Conservation (phyloP, 2,329 filamentous ascomycete genomes). For the Elsinoe batatas region DNA sequence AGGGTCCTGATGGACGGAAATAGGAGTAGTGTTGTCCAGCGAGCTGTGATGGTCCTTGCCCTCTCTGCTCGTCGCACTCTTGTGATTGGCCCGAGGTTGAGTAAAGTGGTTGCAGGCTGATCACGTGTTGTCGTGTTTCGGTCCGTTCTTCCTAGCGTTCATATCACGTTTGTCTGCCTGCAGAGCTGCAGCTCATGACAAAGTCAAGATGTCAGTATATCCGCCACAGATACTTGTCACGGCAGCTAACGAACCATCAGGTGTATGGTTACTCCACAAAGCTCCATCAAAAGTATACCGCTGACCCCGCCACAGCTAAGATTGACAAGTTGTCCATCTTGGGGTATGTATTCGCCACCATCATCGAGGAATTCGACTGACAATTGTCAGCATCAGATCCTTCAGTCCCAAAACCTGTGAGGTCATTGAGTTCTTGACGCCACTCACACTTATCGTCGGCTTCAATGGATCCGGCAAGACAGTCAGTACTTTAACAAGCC, state of each 20-base stretch:
- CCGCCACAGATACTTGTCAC: neutral
- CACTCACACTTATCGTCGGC: conserved; percentile 90
- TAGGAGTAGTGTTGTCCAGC: neutral
- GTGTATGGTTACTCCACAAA: conserved; percentile 14
- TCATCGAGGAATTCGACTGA: conserved; percentile 6
- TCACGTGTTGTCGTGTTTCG: conserved; percentile 13
- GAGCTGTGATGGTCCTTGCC: neutral
- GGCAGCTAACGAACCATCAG: conserved; percentile 11
- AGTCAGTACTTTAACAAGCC: conserved; percentile 27
- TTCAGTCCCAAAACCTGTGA: conserved; percentile 69
- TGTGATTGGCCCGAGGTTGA: neutral
- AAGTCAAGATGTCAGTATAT: conserved; percentile 14
- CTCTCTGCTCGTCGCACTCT: neutral
- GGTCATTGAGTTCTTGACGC: conserved; percentile 78
- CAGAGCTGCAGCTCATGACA: neutral
- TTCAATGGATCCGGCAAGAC: conserved; percentile 98
- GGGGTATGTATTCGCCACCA: conserved; percentile 42
- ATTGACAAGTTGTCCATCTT: conserved; percentile 84
- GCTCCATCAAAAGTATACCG: neutral
- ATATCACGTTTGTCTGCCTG: conserved; percentile 1
- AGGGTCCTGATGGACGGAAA: neutral
- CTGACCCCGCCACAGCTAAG: conserved; percentile 47
- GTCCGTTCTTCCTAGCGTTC: neutral
- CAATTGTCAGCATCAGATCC: conserved; percentile 56
- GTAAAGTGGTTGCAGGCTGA: neutral